Evolutionary conservation across 129 eudicot genomes (phyloP).

Genomic region (Dittrichia graveolens): DNA sequence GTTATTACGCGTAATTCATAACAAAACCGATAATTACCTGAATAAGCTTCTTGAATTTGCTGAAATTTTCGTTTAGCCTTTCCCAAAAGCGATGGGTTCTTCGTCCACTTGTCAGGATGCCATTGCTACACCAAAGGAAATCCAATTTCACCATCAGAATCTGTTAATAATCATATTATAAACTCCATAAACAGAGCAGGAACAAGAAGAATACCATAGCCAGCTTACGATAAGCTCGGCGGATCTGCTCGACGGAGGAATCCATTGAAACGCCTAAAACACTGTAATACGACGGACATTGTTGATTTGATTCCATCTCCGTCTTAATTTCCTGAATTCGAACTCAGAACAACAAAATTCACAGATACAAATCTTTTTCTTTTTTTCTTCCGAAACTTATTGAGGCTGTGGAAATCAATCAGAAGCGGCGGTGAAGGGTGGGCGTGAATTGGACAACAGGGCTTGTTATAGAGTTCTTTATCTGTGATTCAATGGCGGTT

Average conservation of each 20-base stretch:
- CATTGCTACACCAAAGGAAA: conserved; percentile 66
- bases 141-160: conserved; percentile 4
- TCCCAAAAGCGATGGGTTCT: conserved; percentile 46
- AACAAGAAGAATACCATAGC: conserved; percentile 64
- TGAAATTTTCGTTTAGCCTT: conserved; percentile 81
- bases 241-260: conserved; percentile 68
- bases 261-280: conserved; percentile 60
- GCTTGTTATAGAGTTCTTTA: conserved; percentile 17
- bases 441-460: background rate
- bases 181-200: background rate
- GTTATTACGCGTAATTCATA: background rate
- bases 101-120: conserved; percentile 90
- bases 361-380: too few relatives aligned
- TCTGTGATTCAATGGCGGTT: conserved; percentile 26
- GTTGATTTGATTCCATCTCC: conserved; percentile 27
- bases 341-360: background rate
- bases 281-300: conserved; percentile 48
- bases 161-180: background rate
- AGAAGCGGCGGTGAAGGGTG: background rate
- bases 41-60: conserved; percentile 91
- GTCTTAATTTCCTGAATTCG: background rate
- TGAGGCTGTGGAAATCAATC: too few relatives aligned
- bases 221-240: conserved; percentile 82
- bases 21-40: conserved; percentile 49
- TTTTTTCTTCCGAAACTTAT: too few relatives aligned